Conservation (phyloP, 2,329 filamentous ascomycete genomes). For the Grosmannia penicillata region DNA sequence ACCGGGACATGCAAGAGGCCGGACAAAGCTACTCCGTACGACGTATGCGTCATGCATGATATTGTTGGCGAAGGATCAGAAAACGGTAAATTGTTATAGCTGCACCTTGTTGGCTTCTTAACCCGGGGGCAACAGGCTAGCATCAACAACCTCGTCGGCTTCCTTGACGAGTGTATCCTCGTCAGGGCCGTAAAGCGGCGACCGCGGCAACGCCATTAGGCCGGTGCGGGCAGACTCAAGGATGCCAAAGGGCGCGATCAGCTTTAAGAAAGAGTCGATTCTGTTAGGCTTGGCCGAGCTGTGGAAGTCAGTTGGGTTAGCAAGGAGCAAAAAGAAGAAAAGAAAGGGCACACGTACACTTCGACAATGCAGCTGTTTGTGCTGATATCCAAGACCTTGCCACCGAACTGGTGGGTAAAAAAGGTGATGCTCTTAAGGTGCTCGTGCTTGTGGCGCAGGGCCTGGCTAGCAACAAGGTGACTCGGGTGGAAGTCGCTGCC, state of each 20-base stretch:
- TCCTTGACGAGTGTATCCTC: constrained; percentile 64
- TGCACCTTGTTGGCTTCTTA: constrained; percentile 31
- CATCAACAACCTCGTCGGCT: constrained; percentile 87
- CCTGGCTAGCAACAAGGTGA: constrained; percentile 73
- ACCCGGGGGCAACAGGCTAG: constrained; percentile 83
- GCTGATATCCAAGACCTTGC: constrained; percentile 95
- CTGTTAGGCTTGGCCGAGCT: constrained; percentile 83
- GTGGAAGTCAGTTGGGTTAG: constrained; percentile 1
- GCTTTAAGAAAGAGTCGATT: constrained; percentile 96
- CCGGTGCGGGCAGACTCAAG: constrained; percentile 91
- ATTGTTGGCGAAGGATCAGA: too few species aligned
- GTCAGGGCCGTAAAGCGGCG: constrained; percentile 62
- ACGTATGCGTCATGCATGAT: too few species aligned
- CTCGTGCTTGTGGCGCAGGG: constrained; percentile 90
- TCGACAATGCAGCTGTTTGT: constrained; percentile 98
- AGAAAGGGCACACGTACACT: constrained; percentile 47
- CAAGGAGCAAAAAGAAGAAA: constrained; percentile 6
- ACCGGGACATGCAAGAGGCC: too few species aligned
- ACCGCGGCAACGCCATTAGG: constrained; percentile 90
- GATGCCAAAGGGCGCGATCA: constrained; percentile 88
- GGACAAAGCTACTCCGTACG: too few species aligned
- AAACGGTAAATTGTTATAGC: too few species aligned
- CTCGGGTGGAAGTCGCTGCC: constrained; percentile 75
- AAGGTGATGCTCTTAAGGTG: constrained; percentile 94
- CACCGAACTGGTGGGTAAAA: constrained; percentile 92